Percentiles rank a stretch among this genome's conserved stretches.
These are phyloP conservation scores for Melastoma candidum DNA, from an alignment of 441 rosid species.

Conservation along the genomic window DNA sequence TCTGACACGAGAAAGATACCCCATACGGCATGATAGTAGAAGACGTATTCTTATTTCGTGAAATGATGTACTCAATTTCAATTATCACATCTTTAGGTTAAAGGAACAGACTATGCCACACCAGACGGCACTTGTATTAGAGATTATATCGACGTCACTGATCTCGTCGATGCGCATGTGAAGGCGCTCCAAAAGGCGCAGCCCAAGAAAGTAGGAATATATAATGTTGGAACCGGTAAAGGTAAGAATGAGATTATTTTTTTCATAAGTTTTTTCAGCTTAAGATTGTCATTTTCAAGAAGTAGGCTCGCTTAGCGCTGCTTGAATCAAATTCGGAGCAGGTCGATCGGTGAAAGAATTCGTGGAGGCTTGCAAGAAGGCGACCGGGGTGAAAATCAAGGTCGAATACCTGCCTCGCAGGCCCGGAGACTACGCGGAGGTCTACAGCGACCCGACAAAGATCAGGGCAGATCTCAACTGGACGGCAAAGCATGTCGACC, in stretches of 20 bases:
- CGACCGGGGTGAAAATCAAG: conserved; percentile 70
- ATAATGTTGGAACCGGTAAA: conserved; percentile 93
- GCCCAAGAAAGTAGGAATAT: conserved; percentile 76
- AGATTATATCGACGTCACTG: no score
- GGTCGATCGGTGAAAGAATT: conserved; percentile 96
- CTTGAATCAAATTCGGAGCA: conserved; percentile 13
- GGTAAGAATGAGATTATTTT: conserved; percentile 26
- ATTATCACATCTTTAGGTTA: no score
- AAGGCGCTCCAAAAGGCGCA: conserved; percentile 80
- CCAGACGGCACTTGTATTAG: no score
- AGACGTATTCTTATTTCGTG: not conserved
- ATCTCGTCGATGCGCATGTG: conserved; percentile 59
- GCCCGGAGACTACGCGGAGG: conserved; percentile 93
- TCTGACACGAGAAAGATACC: not conserved
- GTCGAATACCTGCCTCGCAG: conserved; percentile 74
- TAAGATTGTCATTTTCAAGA: not conserved
- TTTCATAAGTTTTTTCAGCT: not conserved
- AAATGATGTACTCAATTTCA: not conserved
- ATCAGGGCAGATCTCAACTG: conserved; percentile 66
- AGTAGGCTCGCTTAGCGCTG: not conserved
- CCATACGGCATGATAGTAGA: not conserved
- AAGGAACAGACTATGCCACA: no score
- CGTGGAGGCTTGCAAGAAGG: conserved; percentile 93
- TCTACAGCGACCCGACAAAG: conserved; percentile 75
- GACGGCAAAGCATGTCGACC: conserved; percentile 74